Evolutionary conservation across 2,329 filamentous ascomycete species (phyloP).

Genomic region (Exophiala xenobiotica): DNA sequence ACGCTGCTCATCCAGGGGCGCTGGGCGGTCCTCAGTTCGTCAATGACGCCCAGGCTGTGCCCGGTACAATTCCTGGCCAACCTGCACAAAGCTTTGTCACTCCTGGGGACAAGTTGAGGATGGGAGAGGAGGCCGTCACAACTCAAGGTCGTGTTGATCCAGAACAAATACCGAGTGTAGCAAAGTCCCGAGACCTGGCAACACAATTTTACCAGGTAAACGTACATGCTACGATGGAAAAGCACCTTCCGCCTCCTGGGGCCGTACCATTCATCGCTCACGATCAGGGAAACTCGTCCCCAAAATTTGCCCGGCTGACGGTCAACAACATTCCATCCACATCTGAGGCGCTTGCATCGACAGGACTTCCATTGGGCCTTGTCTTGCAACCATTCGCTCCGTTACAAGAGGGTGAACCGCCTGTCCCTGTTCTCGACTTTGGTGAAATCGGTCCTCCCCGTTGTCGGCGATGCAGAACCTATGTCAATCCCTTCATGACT

Average conservation of each 20-base stretch:
- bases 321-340: conserved; percentile 89
- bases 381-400: conserved; percentile 84
- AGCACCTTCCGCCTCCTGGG: conserved; percentile 84
- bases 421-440: conserved; percentile 92
- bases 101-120: conserved; percentile 31
- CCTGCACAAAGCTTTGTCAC: conserved; percentile 25
- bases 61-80: conserved; percentile 32
- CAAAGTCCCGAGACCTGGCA: conserved; percentile 75
- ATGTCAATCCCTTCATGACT: conserved; percentile 99
- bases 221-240: conserved; percentile 93
- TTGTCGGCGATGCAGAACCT: conserved; percentile 88
- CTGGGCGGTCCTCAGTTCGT: conserved; percentile 19
- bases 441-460: conserved; percentile 85
- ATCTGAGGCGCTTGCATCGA: conserved; percentile 74
- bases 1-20: background rate
- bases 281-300: conserved; percentile 94
- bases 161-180: conserved; percentile 90
- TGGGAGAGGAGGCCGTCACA: conserved; percentile 57
- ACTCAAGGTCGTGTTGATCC: conserved; percentile 77
- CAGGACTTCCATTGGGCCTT: conserved; percentile 81
- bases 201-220: conserved; percentile 83
- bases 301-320: conserved; percentile 87
- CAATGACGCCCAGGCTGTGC: conserved; percentile 40
- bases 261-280: conserved; percentile 87
- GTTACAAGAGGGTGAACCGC: conserved; percentile 77